Evolutionary conservation across 768 basidiomycete genomes (phyloP), one percentile per base, ranked within the genome.

Genomic region (Lentinula raphanica): DNA sequence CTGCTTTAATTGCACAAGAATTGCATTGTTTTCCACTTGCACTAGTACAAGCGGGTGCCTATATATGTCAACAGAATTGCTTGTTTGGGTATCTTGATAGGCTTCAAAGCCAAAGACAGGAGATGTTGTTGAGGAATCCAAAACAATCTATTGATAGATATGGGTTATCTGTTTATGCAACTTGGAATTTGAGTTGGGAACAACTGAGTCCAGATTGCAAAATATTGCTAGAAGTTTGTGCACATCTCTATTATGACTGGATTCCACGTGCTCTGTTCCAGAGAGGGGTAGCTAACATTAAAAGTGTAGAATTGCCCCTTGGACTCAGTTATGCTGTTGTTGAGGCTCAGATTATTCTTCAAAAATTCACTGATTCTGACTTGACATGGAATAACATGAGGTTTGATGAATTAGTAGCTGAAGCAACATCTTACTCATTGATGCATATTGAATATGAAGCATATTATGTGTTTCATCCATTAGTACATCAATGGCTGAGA

Each of bases 101-200:
- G n/a, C 35, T 32, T 3, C 7, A 39, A n/a, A 38, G 27, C 8
- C 29, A 49, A 3, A 8, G 46, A 8, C 21, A 5, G 17, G 13
- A 36, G 19, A 15, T 39, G 1, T 36, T 58, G 45, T 1, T 11
- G 4, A 39, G 48, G 12, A 23, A 36, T 11, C 3, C 21, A 19
- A 5, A 5, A 4, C 56, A 58, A 19, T 7, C 23, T 11, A 8
- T 12, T 8, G 38, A 58, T 38, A 21, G 25, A 17, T 49, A 58
- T 38, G 0, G 7, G 2, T 7, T 25, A 3, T 35, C 56, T 21
- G 31, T 58, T 12, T 58, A 49, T 50, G 21, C 32, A 17, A 49
- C 56, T 5, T 50, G 35, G 45, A 31, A 58, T n/a, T 19, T 58
- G 28, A 58, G 56, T 46, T 58, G 49, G 45, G 15, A 39, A 19